phyloP scores from a whole-genome alignment of 345 rosid species.

The Toxicodendron radicans region DNA sequence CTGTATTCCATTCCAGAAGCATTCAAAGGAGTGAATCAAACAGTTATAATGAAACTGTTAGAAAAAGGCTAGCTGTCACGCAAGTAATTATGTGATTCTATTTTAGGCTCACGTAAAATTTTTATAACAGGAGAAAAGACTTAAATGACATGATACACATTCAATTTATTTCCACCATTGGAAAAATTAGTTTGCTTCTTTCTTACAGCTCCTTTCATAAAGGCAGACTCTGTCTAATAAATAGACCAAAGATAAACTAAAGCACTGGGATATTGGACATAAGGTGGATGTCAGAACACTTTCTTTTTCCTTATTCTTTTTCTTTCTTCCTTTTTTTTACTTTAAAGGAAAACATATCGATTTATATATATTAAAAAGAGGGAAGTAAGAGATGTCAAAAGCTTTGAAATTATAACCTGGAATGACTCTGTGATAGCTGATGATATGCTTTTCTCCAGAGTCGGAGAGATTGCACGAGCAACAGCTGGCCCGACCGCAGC shows the following conservation, averaged over 20 bases:
- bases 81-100: background rate
- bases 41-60: background rate
- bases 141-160: background rate
- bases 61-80: background rate
- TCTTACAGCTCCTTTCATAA: slow-evolving; percentile 1
- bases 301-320: no score
- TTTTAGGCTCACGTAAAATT: background rate
- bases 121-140: background rate
- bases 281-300: no score
- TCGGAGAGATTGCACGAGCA: slow-evolving; percentile 52
- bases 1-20: background rate
- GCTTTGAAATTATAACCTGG: slow-evolving; percentile 46
- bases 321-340: no score
- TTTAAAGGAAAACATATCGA: no score
- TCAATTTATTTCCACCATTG: background rate
- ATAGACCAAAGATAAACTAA: background rate
- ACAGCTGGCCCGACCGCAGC: slow-evolving; percentile 49
- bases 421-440: slow-evolving; percentile 62
- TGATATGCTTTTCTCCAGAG: slow-evolving; percentile 56
- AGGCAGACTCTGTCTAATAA: background rate
- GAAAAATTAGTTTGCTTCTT: background rate
- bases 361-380: background rate
- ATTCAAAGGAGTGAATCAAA: slow-evolving; percentile 11
- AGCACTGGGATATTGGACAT: background rate
- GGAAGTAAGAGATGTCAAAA: background rate